Percentiles rank a stretch among this genome's conserved stretches.
phyloP scores from a whole-genome alignment of 257 asterid species.

The Knoxia roxburghii region DNA sequence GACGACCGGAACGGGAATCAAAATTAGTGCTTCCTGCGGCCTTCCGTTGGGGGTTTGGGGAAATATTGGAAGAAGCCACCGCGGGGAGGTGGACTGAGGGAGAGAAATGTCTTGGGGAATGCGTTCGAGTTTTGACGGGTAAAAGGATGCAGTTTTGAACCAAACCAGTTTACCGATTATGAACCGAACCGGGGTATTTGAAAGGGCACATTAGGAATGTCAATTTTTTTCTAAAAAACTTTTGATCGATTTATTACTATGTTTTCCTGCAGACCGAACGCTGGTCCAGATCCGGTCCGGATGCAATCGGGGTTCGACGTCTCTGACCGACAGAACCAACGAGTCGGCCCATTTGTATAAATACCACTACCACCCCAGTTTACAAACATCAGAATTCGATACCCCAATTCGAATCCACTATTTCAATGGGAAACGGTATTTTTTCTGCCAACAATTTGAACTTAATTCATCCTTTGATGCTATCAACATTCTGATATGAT shows the following conservation, averaged over 20 bases:
- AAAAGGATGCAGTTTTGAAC: neutral
- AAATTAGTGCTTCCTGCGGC: neutral
- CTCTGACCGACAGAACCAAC: too few species aligned
- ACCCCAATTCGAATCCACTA: neutral
- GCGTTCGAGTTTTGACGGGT: neutral
- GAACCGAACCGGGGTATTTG: neutral
- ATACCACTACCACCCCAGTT: neutral
- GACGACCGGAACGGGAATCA: slow-evolving; percentile 3
- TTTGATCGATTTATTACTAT: too few species aligned
- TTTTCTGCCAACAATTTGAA: neutral
- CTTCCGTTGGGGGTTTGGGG: neutral
- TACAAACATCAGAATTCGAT: neutral
- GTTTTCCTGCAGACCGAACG: too few species aligned
- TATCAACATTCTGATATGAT: too few species aligned
- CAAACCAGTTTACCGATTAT: neutral
- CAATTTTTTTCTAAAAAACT: too few species aligned
- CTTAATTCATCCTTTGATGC: too few species aligned
- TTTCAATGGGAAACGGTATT: slow-evolving; percentile 20
- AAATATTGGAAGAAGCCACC: neutral
- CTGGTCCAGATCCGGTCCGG: too few species aligned
- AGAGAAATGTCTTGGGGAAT: neutral
- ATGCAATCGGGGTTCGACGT: too few species aligned
- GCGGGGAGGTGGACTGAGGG: neutral
- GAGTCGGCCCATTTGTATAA: neutral
- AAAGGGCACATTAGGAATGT: too few species aligned